Evolutionary conservation across 495 filamentous ascomycete species (phyloP), one percentile per base, ranked within the genome.

Genomic region (Cercophora newfieldiana): DNA sequence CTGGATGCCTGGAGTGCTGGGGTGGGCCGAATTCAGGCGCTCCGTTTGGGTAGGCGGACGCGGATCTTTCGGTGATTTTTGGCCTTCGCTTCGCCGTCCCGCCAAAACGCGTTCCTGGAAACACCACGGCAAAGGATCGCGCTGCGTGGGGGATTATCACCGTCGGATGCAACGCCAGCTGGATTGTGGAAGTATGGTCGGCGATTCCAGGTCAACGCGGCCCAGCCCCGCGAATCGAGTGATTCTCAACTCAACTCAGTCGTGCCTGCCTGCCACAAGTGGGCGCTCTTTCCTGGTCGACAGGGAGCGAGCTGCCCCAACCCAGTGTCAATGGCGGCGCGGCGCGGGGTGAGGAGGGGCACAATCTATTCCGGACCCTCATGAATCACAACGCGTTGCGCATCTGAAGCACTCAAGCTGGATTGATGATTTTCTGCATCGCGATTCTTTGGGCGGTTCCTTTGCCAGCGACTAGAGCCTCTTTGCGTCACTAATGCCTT

Each of bases 351-450:
- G 6, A 30, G 24, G 59, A 24, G 48, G 24, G 14, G 19, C 26
- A n/a, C 49, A 63, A 55, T 63, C 49, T 66, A 60, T 60, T 60
- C 57, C 64, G 44, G 57, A 61, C 64, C 28, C 26, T 66, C 58
- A 56, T 66, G 64, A 66, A 66, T 24, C 64, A 66, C 29, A 51
- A 19, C 29, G 48, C 26, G 57, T 56, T 66, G 64, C 64, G 56
- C 56, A 66, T 66, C 58, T 66, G 21, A 48, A 29, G 12, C 55
- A 51, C 14, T 1, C 21, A 24, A 22, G n/a, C 1, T 7, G 18
- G 28, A 19, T n/a, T 37, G 28, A 47, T 49, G 28, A 1, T 49
- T 19, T 37, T 22, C 18, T 31, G n/a, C 8, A 28, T 63, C 24
- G 60, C 24, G 29, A 16, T 44, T 48, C 22, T 60, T 21, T 28